These are phyloP conservation scores for Dothideomycetes sp. DNA, from an alignment of 2,329 filamentous ascomycete species.

Conservation along the genomic window DNA sequence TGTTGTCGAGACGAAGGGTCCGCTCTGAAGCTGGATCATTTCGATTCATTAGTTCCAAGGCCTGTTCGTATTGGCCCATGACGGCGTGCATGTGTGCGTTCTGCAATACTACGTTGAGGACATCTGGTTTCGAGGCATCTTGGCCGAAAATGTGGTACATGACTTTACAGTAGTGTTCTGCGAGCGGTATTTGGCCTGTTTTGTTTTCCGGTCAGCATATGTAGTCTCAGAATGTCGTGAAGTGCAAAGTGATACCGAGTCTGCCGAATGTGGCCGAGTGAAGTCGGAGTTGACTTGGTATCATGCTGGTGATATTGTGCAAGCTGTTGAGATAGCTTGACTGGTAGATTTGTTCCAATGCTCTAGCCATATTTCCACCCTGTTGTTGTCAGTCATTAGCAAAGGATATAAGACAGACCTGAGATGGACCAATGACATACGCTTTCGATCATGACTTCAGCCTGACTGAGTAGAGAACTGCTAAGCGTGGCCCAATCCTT, in stretches of 20 bases:
- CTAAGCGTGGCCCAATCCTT: conserved; percentile 80
- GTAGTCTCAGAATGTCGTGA: background rate
- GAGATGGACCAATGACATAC: conserved; percentile 46
- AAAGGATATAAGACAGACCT: background rate
- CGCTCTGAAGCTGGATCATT: conserved; percentile 55
- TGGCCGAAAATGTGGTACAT: conserved; percentile 64
- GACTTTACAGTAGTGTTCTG: conserved; percentile 57
- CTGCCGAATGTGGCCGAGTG: conserved; percentile 66
- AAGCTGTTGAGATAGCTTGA: conserved; percentile 75
- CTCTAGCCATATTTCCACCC: conserved; percentile 49
- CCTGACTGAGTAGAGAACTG: conserved; percentile 75
- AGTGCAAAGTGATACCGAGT: conserved; percentile 46
- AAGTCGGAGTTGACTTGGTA: conserved; percentile 65
- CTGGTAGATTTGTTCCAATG: conserved; percentile 71
- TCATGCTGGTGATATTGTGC: conserved; percentile 61
- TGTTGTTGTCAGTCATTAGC: conserved; percentile 22
- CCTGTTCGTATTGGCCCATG: conserved; percentile 62
- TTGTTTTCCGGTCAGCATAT: background rate
- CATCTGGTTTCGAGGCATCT: conserved; percentile 64
- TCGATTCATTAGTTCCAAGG: conserved; percentile 50
- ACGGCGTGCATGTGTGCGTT: conserved; percentile 58
- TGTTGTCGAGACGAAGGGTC: conserved; percentile 69
- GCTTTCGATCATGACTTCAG: conserved; percentile 65
- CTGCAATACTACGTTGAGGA: conserved; percentile 63
- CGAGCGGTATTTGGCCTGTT: conserved; percentile 45